Evolutionary conservation across 306 rosid genomes (phyloP).

Genomic region (Prunus kanzakura): DNA sequence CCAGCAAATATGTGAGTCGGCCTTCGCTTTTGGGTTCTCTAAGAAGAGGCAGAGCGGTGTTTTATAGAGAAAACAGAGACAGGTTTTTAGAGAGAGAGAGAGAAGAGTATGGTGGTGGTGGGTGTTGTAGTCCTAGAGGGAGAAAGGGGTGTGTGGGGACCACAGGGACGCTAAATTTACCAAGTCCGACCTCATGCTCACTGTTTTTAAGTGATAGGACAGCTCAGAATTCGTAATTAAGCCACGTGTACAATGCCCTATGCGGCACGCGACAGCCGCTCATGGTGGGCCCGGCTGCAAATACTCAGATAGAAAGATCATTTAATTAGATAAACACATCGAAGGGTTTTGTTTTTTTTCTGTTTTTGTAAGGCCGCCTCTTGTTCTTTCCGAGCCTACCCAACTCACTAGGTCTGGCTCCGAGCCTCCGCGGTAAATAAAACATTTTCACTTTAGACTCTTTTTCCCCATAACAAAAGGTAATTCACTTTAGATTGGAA

Average conservation of each 20-base stretch:
- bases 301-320: neutral
- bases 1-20: neutral
- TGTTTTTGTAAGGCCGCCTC: neutral
- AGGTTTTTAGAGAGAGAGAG: neutral
- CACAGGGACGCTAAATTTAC: slow-evolving; percentile 18
- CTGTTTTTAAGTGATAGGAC: slow-evolving; percentile 22
- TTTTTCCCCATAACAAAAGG: neutral
- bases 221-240: slow-evolving; percentile 29
- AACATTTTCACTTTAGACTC: no score
- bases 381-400: neutral
- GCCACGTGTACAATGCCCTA: slow-evolving; percentile 67
- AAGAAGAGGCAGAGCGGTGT: slow-evolving; percentile 19
- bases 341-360: neutral
- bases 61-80: slow-evolving; percentile 41
- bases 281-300: slow-evolving; percentile 46
- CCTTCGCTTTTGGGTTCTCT: slow-evolving; percentile 30
- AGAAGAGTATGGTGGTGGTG: neutral
- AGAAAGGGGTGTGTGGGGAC: slow-evolving; percentile 28
- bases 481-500: neutral
- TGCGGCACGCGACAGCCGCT: slow-evolving; percentile 92
- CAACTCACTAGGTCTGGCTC: slow-evolving; percentile 23
- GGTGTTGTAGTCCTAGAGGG: neutral
- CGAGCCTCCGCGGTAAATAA: slow-evolving; percentile 12
- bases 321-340: slow-evolving; percentile 8
- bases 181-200: slow-evolving; percentile 6